Evolutionary conservation across 176 grass and related monocot genomes (phyloP).

Genomic region (Oryza punctata): DNA sequence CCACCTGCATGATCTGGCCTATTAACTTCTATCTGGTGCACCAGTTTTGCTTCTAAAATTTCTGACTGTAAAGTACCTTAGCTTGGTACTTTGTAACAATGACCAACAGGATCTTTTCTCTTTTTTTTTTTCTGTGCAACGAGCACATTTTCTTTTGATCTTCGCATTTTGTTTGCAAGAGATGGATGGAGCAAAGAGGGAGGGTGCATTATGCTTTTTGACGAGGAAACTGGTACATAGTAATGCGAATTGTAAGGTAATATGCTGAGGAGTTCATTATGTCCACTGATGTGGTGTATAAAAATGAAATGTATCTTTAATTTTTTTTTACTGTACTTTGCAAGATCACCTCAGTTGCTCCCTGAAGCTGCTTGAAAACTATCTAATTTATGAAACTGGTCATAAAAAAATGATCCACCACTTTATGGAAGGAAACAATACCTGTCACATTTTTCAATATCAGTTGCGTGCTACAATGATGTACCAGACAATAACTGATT

Average conservation of each 20-base stretch:
- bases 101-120: slow-evolving; percentile 33
- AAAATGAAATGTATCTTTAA: slow-evolving; percentile 32
- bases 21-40: slow-evolving; percentile 62
- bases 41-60: slow-evolving; percentile 49
- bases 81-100: slow-evolving; percentile 43
- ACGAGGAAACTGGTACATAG: slow-evolving; percentile 32
- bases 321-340: background rate
- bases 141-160: slow-evolving; percentile 67
- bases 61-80: slow-evolving; percentile 67
- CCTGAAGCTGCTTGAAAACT: background rate
- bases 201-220: slow-evolving; percentile 44
- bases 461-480: too few species aligned
- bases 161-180: slow-evolving; percentile 92
- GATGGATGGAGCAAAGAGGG: slow-evolving; percentile 58
- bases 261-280: slow-evolving; percentile 33
- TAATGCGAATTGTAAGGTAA: slow-evolving; percentile 54
- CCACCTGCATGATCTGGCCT: slow-evolving; percentile 56
- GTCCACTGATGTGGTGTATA: slow-evolving; percentile 31
- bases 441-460: background rate
- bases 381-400: background rate
- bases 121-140: slow-evolving; percentile 30
- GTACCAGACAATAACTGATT: too few species aligned
- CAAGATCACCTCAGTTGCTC: background rate
- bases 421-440: background rate
- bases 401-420: background rate